A percentile compares a stretch with the other conserved stretches of the same genome.
Conservation (phyloP, 2,329 filamentous ascomycete genomes). For the Madurella fahalii region DNA sequence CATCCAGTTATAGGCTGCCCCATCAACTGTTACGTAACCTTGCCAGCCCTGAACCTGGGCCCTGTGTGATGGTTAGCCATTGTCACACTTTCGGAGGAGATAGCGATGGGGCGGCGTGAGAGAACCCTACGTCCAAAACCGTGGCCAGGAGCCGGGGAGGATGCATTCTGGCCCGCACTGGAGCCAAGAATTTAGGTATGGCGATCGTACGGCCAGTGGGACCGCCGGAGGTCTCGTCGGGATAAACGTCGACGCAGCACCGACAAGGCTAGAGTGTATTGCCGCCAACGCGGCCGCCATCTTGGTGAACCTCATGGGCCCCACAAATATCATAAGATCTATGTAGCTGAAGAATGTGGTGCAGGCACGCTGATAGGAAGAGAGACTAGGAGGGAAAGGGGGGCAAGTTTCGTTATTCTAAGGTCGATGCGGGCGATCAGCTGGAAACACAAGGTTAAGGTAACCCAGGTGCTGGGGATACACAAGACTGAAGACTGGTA, state of each 20-base stretch:
- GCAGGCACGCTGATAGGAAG: neutral
- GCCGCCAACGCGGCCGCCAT: constrained; percentile 13
- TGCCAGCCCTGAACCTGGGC: constrained; percentile 60
- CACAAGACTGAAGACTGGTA: too few species aligned
- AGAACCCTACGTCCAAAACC: constrained; percentile 61
- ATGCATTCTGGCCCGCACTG: constrained; percentile 60
- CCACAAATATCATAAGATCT: neutral
- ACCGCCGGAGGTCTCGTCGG: constrained; percentile 33
- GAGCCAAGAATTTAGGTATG: constrained; percentile 70
- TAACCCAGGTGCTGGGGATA: too few species aligned
- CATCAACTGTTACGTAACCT: constrained; percentile 66
- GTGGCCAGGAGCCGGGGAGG: constrained; percentile 65
- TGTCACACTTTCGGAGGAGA: neutral
- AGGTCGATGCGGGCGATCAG: too few species aligned
- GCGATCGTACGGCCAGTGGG: constrained; percentile 69
- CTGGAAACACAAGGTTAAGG: too few species aligned
- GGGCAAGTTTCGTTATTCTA: too few species aligned
- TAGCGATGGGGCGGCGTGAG: neutral
- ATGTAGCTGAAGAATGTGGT: neutral
- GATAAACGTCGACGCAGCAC: constrained; percentile 25
- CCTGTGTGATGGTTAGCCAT: constrained; percentile 32
- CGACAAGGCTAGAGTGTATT: constrained; percentile 1
- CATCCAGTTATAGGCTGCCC: constrained; percentile 59
- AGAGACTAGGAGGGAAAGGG: neutral
- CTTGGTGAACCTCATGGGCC: constrained; percentile 17